A percentile compares a stretch with the other conserved stretches of the same genome.
phyloP scores from a whole-genome alignment of 208 protist species.

The Trypanosoma avium region DNA sequence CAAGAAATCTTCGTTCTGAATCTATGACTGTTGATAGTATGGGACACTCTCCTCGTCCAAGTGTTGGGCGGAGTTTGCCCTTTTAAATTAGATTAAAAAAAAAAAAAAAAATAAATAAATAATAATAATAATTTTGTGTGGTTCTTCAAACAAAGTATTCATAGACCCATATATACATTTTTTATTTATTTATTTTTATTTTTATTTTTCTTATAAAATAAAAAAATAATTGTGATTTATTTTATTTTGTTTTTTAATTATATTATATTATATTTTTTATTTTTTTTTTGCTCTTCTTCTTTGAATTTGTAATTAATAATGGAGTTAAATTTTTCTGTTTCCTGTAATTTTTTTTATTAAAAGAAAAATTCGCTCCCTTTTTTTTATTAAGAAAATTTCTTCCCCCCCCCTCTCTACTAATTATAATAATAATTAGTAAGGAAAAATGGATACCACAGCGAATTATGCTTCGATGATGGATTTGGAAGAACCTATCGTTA shows the following conservation, averaged over 20 bases:
- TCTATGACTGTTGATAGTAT: conserved; percentile 46
- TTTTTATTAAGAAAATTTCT: neutral
- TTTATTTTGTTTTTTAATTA: neutral
- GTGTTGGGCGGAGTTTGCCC: conserved; percentile 52
- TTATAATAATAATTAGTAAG: too few species aligned
- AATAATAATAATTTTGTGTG: too few species aligned
- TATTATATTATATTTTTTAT: neutral
- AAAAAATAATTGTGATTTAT: neutral
- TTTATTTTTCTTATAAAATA: conserved; percentile 1
- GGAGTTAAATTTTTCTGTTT: too few species aligned
- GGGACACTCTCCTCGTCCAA: conserved; percentile 40
- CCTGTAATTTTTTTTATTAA: too few species aligned
- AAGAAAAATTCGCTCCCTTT: conserved; percentile 6
- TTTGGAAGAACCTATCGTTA: conserved; percentile 22
- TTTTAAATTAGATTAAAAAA: conserved; percentile 4
- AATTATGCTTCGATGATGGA: conserved; percentile 26
- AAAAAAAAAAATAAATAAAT: neutral
- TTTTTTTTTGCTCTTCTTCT: too few species aligned
- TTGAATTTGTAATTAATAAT: too few species aligned
- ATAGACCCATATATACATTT: neutral
- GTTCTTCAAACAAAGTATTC: too few species aligned
- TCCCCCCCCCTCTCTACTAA: too few species aligned
- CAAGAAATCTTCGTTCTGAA: conserved; percentile 49
- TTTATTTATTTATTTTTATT: neutral
- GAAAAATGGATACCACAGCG: neutral